Base-by-base conservation (phyloP, 805 yeast genomes). In the Millerozyma miso region DNA sequence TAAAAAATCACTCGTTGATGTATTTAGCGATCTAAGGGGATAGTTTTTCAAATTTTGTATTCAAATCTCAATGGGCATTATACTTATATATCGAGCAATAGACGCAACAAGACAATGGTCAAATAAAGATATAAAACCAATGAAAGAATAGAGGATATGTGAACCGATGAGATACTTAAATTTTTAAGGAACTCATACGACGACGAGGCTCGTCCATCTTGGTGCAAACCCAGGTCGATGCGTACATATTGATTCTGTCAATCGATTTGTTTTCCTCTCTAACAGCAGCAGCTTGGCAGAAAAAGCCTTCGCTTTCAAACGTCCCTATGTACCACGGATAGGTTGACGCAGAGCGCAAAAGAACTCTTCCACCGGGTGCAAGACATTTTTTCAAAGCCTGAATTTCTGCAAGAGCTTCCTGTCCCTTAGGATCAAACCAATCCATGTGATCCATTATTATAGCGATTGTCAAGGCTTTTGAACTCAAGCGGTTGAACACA, bases 371-470 rank as follows among this genome's bases (percentile, higher is more conserved):
- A 26, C 81, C 81, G 19, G 74, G 73, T 8, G 77, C 74, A 39
- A 86, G 69, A 15, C 89, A 84, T 39, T 73, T 69, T 57, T 73
- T 72, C 36, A 87, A 68, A 0, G 88, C 86, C 29, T 69, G 58
- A 49, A 87, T 80, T 60, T 87, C 95, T 35, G 73, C 71, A 37
- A 73, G 65, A 10, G 88, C 90, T 16, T 83, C 89, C 2, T 55
- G 54, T 6, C 83, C 84, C 13, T 69, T 58, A 31, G 86, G 82
- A 51, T 82, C 81, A 57, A 86, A 86, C 95, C 95, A 86, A 63
- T 87, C 95, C 93, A 87, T 85, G 61, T 86, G 95, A 62, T 86
- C 95, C 95, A 86, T 86, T 41, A 86, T 83, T 34, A 86, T 77
- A 26, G 91, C 91, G 52, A 83, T 81, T 3, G 90, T 81, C 35